Evolutionary conservation across 768 basidiomycete species (phyloP), one percentile per base, ranked within the genome.

Genomic region (Amanita brunnescens): DNA sequence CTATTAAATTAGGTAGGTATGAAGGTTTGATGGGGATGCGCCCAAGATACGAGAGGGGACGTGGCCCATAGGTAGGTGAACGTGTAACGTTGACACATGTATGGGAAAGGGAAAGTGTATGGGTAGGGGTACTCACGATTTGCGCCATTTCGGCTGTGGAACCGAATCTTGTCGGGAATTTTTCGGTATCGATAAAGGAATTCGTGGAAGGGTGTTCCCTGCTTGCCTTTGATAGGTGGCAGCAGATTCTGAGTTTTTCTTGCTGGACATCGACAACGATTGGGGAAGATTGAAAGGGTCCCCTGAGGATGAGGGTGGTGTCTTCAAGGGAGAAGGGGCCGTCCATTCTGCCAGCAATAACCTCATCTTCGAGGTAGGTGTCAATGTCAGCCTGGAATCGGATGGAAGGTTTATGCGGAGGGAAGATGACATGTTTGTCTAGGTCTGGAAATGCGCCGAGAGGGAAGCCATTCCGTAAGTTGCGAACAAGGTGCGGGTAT

Each of bases 261-360:
- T 60, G 62, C 32, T 52, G 58, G 2, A 43, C 43, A 0, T 57
- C 47, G 0, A 59, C 55, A 20, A 59, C 56, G 18, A 68, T 55
- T 1, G 67, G 67, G 0, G 65, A 62, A 6, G 56, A 59, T 23
- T 60, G 56, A 48, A 67, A 70, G 9, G 62, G 61, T 3, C 67
- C 64, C 1, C 52, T 20, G 2, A 70, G 46, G n/a, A 67, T 57
- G 5, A 7, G 10, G 20, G 66, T 61, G 0, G 58, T 37, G 18
- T 63, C 56, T 0, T 43, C 41, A 4, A 39, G 47, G 1, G 62
- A 48, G 42, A 58, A 63, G 6, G 63, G 64, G 24, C 64, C 61
- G 14, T 40, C 47, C 54, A 65, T 54, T 0, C 62, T 26, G 13
- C 55, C 51, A 0, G 55, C 53, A 0, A 7, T 9, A 2, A 58